These are phyloP conservation scores for Arthrobotrys iridis DNA, from an alignment of 2,329 filamentous ascomycete genomes.

Conservation along the genomic window DNA sequence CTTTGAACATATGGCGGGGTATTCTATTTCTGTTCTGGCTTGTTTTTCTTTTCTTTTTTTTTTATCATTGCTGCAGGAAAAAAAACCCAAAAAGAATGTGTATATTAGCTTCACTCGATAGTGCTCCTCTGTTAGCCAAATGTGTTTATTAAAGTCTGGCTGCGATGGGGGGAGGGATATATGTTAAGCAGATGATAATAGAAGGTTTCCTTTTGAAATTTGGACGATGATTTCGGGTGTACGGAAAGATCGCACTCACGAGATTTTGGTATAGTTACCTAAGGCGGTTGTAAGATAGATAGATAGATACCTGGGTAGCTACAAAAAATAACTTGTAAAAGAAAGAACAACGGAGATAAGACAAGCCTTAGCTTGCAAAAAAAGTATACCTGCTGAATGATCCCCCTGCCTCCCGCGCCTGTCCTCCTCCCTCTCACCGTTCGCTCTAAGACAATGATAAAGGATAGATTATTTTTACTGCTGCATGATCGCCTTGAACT, in stretches of 20 bases:
- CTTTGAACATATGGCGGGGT: too few relatives aligned
- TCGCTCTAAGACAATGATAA: not conserved
- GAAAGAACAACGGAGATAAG: not conserved
- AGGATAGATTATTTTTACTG: not conserved
- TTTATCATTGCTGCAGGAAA: not conserved
- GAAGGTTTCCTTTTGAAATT: not conserved
- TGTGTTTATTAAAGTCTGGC: not conserved
- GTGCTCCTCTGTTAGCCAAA: too few relatives aligned
- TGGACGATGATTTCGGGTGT: too few relatives aligned
- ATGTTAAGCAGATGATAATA: not conserved
- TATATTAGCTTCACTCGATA: constrained; percentile 23
- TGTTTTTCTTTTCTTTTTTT: constrained; percentile 9
- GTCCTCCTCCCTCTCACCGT: not conserved
- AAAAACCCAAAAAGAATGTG: constrained; percentile 8
- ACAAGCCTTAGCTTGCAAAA: not conserved
- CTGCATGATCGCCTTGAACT: constrained; percentile 54
- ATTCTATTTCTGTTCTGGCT: not conserved
- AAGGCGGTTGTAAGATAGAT: too few relatives aligned
- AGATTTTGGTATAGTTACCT: too few relatives aligned
- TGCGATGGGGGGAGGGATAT: not conserved
- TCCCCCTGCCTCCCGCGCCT: not conserved
- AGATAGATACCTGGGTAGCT: too few relatives aligned
- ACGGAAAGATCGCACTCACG: too few relatives aligned
- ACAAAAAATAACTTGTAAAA: too few relatives aligned
- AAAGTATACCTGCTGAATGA: constrained; percentile 2